Base-by-base conservation (phyloP, 1,139 yeast species). In the Nakaseomyces delphensis region DNA sequence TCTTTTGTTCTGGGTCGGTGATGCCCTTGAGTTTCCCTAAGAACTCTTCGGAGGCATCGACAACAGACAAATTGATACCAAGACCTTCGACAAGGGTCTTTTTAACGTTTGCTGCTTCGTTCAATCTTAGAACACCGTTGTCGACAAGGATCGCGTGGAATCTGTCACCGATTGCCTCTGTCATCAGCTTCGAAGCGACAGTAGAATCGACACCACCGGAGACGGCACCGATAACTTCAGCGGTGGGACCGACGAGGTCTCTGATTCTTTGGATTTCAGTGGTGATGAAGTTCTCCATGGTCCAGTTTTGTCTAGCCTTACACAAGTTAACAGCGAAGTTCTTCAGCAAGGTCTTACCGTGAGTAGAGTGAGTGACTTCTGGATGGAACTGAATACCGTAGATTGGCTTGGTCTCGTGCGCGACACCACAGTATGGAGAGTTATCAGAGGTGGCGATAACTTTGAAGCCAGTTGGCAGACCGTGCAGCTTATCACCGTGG, bases 121-220 rank as follows among this genome's bases (percentile, higher is more conserved):
- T 83, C 62, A 81, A 72, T 71, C 99, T 81, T 85, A 91, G 81
- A 59, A 91, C 91, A 67, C 99, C 99, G 64, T 91, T 91, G 69
- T 91, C 98, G 50, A 91, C 99, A 62, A 87, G 77, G 57, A 91
- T 87, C 49, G 98, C 99, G 60, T 91, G 99, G 83, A 91, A 91
- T 66, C 98, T 79, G 61, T 85, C 93, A 62, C 99, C 99, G 66
- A 91, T 91, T 52, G 98, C 98, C 69, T 85, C 96, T 53, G 87
- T 83, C 95, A 91, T 83, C 64, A 91, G 76, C 73, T 91, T 91
- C 53, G 99, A 96, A 53, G 97, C 99, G 49, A 93, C 98, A 39
- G 99, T 91, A 44, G 98, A 91, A 68, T 91, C 99, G 51, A 93
- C 98, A 72, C 99, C 98, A 61, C 99, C 99, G 48, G 96, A 85